phyloP scores from a whole-genome alignment of 345 rosid species.

The Gossypium bickii region DNA sequence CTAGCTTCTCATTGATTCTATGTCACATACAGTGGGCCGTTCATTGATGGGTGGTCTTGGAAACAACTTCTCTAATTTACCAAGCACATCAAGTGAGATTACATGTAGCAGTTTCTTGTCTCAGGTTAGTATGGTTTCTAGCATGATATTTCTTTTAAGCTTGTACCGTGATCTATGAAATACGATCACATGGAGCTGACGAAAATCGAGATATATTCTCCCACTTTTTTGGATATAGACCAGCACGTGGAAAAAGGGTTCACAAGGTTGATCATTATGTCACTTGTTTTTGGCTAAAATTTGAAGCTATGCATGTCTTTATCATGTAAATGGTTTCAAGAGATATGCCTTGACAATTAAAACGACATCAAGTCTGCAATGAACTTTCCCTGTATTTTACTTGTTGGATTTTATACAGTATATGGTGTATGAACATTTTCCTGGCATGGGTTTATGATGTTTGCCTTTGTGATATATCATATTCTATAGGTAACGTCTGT shows the following conservation, averaged over 20 bases:
- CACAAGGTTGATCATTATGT: background rate
- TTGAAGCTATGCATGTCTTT: background rate
- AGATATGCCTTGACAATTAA: background rate
- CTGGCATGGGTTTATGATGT: background rate
- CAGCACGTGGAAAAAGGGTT: background rate
- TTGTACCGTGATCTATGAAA: background rate
- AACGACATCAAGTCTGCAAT: background rate
- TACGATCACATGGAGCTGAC: background rate
- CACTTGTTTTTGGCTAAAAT: background rate
- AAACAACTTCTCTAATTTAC: slow-evolving; percentile 27
- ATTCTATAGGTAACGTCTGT: background rate
- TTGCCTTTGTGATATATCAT: background rate
- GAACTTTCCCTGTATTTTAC: background rate
- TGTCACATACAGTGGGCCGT: slow-evolving; percentile 26
- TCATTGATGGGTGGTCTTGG: slow-evolving; percentile 45
- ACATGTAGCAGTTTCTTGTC: slow-evolving; percentile 27
- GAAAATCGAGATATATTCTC: background rate
- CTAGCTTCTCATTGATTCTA: background rate
- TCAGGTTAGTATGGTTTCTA: slow-evolving; percentile 34
- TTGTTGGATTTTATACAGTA: background rate
- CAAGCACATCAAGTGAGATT: slow-evolving; percentile 29
- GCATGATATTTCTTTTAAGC: slow-evolving; percentile 3
- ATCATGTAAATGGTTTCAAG: background rate
- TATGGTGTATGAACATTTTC: background rate
- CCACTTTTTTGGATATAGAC: background rate